Conservation (phyloP, 1,139 yeast species). For the Suhomyces atakaporum region DNA sequence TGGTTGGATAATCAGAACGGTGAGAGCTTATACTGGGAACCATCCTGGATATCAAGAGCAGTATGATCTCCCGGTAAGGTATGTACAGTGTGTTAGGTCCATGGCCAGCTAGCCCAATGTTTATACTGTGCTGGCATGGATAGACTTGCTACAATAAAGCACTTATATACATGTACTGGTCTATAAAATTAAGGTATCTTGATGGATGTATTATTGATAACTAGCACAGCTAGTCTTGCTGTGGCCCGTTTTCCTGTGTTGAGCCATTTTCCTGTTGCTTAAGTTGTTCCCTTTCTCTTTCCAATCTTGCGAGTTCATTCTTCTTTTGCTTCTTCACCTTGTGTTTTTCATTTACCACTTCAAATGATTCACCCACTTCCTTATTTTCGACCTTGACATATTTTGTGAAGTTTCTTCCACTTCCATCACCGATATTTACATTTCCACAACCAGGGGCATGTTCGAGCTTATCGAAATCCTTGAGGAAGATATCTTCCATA, state of each 20-base stretch:
- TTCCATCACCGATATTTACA: slow-evolving; percentile 71
- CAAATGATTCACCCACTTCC: slow-evolving; percentile 61
- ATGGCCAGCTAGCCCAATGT: no score
- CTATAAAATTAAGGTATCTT: no score
- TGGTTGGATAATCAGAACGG: slow-evolving; percentile 75
- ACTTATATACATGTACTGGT: no score
- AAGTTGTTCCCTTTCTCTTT: no score
- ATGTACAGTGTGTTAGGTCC: no score
- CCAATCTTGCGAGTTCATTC: slow-evolving; percentile 5
- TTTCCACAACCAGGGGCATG: slow-evolving; percentile 30
- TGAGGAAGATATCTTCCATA: slow-evolving; percentile 27
- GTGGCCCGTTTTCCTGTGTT: neutral
- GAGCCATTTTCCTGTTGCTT: no score
- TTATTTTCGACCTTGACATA: slow-evolving; percentile 64
- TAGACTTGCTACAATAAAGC: no score
- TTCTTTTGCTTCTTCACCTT: slow-evolving; percentile 41
- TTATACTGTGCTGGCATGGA: no score
- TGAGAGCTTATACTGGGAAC: slow-evolving; percentile 68
- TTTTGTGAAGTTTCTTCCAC: slow-evolving; percentile 54
- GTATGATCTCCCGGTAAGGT: neutral
- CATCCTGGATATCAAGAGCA: slow-evolving; percentile 36
- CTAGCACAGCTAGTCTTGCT: no score
- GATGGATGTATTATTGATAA: no score
- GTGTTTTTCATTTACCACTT: slow-evolving; percentile 68
- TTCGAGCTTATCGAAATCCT: slow-evolving; percentile 22